A percentile compares a stretch with the other conserved stretches of the same genome.
These are phyloP conservation scores for Phytophthora europaea DNA, from an alignment of 352 stramenopile species.

Conservation along the genomic window DNA sequence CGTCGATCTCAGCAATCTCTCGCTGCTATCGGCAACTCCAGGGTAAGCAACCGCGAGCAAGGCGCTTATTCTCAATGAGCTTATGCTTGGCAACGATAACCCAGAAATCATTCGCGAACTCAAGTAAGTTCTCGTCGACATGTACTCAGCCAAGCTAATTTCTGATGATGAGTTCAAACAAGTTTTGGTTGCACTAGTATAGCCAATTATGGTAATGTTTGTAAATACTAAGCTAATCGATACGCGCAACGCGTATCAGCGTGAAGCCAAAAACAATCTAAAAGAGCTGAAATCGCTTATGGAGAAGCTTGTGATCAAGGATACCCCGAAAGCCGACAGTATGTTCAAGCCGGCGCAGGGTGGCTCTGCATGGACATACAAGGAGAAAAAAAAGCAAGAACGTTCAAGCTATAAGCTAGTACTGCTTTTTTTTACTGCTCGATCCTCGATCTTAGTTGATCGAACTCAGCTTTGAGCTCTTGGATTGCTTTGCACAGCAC, in stretches of 20 bases:
- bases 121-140: no score
- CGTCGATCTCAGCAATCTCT: not conserved
- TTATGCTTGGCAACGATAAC: no score
- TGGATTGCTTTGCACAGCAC: constrained; percentile 7
- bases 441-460: not conserved
- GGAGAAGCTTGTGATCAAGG: not conserved
- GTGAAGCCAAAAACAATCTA: not conserved
- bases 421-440: not conserved
- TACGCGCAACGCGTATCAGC: not conserved
- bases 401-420: not conserved
- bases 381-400: not conserved
- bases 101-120: no score
- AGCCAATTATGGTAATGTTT: no score
- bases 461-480: not conserved
- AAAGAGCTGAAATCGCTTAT: not conserved
- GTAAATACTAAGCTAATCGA: no score
- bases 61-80: no score
- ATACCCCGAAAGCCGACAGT: not conserved
- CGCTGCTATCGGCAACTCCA: no score
- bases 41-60: no score
- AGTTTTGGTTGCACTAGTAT: no score
- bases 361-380: not conserved
- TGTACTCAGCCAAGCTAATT: no score
- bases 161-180: no score
- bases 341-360: not conserved